These are phyloP conservation scores for Crithidia thermophila DNA, from an alignment of 208 protist species.

Conservation along the genomic window DNA sequence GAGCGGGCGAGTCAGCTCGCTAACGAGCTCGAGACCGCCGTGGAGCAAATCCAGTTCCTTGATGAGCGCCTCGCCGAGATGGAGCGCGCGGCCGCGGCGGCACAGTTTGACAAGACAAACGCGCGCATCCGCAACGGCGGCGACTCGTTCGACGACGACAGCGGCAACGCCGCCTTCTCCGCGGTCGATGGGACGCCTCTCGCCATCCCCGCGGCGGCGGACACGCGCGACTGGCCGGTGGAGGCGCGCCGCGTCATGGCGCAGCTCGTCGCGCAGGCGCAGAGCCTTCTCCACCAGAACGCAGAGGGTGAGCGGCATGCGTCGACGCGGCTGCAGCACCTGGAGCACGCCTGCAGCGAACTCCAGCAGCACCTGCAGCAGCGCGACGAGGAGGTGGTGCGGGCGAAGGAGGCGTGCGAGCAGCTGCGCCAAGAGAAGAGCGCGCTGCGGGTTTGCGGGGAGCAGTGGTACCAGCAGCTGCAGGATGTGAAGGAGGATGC, in stretches of 20 bases:
- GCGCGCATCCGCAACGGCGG: slow-evolving; percentile 6
- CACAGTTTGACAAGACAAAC: slow-evolving; percentile 37
- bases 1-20: slow-evolving; percentile 51
- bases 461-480: slow-evolving; percentile 53
- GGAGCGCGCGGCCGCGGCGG: slow-evolving; percentile 49
- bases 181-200: not conserved
- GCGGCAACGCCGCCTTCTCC: not conserved
- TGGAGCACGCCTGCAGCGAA: slow-evolving; percentile 47
- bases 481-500: slow-evolving; percentile 68
- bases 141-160: not conserved
- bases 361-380: slow-evolving; percentile 40
- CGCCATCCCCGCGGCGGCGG: slow-evolving; percentile 23
- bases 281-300: slow-evolving; percentile 56
- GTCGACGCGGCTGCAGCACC: slow-evolving; percentile 46
- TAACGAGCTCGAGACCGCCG: slow-evolving; percentile 66
- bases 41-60: slow-evolving; percentile 75
- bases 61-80: slow-evolving; percentile 76
- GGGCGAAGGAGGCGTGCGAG: slow-evolving; percentile 39
- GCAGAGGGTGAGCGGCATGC: slow-evolving; percentile 52
- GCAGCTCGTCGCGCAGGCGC: slow-evolving; percentile 47
- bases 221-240: slow-evolving; percentile 49
- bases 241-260: slow-evolving; percentile 50
- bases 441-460: slow-evolving; percentile 29
- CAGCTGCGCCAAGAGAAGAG: slow-evolving; percentile 44
- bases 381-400: slow-evolving; percentile 33